Conservation (phyloP, 768 basidiomycete genomes). For the Gloeostereum incarnatum region DNA sequence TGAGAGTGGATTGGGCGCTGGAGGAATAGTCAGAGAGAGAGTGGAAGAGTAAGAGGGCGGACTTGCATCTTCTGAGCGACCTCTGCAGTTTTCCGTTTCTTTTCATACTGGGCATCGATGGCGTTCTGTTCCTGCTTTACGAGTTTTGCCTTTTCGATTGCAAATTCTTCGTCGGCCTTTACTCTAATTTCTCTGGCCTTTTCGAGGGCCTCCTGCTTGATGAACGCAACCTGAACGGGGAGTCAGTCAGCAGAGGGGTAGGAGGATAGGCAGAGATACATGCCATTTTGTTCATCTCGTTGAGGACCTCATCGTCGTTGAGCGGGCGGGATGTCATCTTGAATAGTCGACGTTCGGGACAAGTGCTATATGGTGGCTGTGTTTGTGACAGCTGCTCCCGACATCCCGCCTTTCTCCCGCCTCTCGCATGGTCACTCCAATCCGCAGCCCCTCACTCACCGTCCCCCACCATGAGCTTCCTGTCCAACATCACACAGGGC, state of each 20-base stretch:
- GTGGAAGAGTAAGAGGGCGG: background rate
- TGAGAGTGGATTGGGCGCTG: slow-evolving; percentile 91
- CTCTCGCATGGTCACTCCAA: too few species aligned
- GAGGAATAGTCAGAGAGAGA: slow-evolving; percentile 3
- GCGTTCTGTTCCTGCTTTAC: slow-evolving; percentile 94
- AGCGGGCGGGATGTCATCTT: slow-evolving; percentile 69
- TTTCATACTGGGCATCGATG: slow-evolving; percentile 91
- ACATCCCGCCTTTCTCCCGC: too few species aligned
- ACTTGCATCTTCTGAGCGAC: slow-evolving; percentile 94
- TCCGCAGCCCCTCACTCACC: too few species aligned
- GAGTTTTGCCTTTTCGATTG: slow-evolving; percentile 98
- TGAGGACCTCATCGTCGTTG: slow-evolving; percentile 92
- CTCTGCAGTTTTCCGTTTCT: slow-evolving; percentile 91
- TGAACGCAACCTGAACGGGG: slow-evolving; percentile 76
- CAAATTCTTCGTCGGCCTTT: slow-evolving; percentile 98
- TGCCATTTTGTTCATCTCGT: slow-evolving; percentile 99
- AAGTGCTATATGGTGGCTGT: too few species aligned
- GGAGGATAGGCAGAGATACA: slow-evolving; percentile 11
- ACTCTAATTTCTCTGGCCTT: slow-evolving; percentile 96
- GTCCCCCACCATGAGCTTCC: too few species aligned
- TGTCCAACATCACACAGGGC: too few species aligned
- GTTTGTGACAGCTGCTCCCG: too few species aligned
- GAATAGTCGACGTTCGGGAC: background rate
- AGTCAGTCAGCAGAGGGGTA: slow-evolving; percentile 2
- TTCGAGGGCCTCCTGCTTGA: slow-evolving; percentile 97